phyloP scores from a whole-genome alignment of 305 asterid genomes.

The Fraxinus angustifolia region DNA sequence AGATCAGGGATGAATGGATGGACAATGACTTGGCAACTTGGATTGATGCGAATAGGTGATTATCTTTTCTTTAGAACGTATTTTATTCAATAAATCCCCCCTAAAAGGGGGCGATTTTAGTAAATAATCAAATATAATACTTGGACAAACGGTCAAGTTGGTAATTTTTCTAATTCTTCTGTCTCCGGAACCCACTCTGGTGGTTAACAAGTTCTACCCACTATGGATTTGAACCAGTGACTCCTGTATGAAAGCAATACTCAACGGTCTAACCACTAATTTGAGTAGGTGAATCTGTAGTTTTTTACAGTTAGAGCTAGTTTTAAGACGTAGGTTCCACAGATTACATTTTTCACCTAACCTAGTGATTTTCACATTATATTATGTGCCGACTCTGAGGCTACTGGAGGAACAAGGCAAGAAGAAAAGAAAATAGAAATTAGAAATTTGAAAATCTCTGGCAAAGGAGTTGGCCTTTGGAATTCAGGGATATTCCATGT shows the following conservation, averaged over 20 bases:
- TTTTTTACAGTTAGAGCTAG: background rate
- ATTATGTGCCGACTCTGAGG: background rate
- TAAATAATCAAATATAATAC: background rate
- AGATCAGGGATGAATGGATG: slow-evolving; percentile 92
- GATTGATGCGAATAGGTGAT: slow-evolving; percentile 87
- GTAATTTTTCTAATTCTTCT: background rate
- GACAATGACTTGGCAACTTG: slow-evolving; percentile 70
- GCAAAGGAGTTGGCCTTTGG: background rate
- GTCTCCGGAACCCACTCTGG: background rate
- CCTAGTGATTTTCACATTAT: background rate
- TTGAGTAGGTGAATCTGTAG: background rate
- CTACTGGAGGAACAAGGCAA: background rate
- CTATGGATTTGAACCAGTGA: background rate
- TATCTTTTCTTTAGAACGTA: background rate
- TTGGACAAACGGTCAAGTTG: background rate
- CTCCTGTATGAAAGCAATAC: background rate
- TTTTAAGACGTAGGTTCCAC: background rate
- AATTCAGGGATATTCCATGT: background rate
- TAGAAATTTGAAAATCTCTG: background rate
- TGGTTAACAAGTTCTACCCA: background rate
- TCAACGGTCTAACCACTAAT: background rate
- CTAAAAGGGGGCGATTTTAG: background rate
- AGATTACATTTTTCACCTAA: background rate
- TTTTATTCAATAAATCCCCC: background rate
- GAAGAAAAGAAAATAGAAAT: background rate